Conservation (phyloP, 1,139 yeast species). For the Saccharomycopsis hybrid region DNA sequence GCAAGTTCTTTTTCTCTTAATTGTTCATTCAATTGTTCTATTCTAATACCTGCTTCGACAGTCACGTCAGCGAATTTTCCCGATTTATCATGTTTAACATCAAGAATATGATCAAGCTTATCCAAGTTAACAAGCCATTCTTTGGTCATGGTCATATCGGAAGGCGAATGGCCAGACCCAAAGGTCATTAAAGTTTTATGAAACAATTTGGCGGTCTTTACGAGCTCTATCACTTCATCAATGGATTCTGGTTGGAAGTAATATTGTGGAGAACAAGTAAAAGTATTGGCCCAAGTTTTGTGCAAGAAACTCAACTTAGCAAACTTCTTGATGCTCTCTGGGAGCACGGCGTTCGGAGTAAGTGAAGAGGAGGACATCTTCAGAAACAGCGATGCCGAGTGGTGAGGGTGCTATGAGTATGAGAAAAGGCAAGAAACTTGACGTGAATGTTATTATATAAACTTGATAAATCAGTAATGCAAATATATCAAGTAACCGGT, state of each 20-base stretch:
- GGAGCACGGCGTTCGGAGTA: background rate
- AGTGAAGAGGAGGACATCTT: background rate
- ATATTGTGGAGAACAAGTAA: constrained; percentile 65
- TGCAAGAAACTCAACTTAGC: constrained; percentile 10
- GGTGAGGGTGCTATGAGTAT: no score
- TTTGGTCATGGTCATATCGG: constrained; percentile 79
- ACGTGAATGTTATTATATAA: no score
- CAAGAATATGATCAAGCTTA: constrained; percentile 49
- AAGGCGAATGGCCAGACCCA: constrained; percentile 96
- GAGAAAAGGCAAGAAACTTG: no score
- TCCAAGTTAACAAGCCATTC: constrained; percentile 91
- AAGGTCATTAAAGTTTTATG: constrained; percentile 73
- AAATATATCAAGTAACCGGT: no score
- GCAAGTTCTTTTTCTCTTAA: constrained; percentile 64
- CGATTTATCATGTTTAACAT: constrained; percentile 30
- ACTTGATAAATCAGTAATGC: no score
- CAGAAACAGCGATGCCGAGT: no score
- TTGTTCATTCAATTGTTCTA: constrained; percentile 68
- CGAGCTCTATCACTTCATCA: constrained; percentile 58
- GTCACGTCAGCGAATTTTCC: constrained; percentile 81
- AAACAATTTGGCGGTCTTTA: constrained; percentile 53
- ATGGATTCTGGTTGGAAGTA: constrained; percentile 68
- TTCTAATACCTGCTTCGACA: constrained; percentile 85
- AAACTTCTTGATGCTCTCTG: constrained; percentile 4
- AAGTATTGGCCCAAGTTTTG: constrained; percentile 90